Conservation (phyloP, 2,329 filamentous ascomycete species). For the Magnaporthales sp. region DNA sequence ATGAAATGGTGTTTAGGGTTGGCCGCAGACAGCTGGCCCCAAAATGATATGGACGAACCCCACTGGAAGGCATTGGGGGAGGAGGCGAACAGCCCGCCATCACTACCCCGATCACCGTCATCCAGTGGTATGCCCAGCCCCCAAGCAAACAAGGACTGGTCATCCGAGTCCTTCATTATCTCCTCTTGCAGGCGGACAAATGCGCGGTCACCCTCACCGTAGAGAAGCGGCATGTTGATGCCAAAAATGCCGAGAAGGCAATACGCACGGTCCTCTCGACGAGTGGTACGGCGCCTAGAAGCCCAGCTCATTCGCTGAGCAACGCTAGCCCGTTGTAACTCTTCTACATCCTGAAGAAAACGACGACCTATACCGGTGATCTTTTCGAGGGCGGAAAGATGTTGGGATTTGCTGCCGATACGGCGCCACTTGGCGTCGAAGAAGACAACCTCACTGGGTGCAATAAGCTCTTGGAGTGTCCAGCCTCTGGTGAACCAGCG, state of each 20-base stretch:
- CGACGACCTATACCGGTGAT: conserved; percentile 20
- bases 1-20: conserved; percentile 6
- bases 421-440: conserved; percentile 13
- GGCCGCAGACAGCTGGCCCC: conserved; percentile 6
- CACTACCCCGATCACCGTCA: neutral
- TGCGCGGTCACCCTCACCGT: conserved; percentile 17
- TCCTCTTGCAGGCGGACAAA: conserved; percentile 18
- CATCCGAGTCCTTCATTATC: conserved; percentile 16
- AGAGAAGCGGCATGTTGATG: conserved; percentile 20
- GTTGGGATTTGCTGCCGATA: conserved; percentile 13
- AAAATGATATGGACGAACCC: conserved; percentile 2
- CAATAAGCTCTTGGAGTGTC: conserved; percentile 16
- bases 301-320: conserved; percentile 19
- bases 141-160: conserved; percentile 22
- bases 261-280: conserved; percentile 18
- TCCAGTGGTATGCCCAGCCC: neutral
- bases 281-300: conserved; percentile 13
- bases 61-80: conserved; percentile 8
- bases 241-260: conserved; percentile 19
- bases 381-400: conserved; percentile 11
- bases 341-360: conserved; percentile 10
- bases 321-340: conserved; percentile 9
- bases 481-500: conserved; percentile 14
- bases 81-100: conserved; percentile 8
- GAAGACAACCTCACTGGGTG: conserved; percentile 12